Base-by-base conservation (phyloP, 2,329 filamentous ascomycete species). In the Cordyceps farinosa region DNA sequence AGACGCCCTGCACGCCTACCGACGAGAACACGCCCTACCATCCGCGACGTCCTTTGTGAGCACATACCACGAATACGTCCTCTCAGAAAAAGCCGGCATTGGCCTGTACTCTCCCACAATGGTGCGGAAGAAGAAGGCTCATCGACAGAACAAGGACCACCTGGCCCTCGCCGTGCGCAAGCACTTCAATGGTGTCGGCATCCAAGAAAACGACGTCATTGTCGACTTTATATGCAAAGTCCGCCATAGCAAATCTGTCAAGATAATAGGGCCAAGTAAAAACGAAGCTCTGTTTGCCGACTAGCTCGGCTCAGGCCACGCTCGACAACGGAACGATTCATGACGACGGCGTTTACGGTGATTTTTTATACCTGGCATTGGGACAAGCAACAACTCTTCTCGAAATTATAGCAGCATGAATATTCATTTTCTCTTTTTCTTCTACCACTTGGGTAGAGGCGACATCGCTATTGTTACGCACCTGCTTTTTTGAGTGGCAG, bases 121-220 rank as follows among this genome's bases (percentile, higher is more conserved):
- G 86, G 85, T 87, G 50, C 80, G 88, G 64, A 83, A 82, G 68
- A 86, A 84, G 67, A 80, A 86, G 53, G 82, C 87, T 70, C 79
- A 87, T 59, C 82, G 89, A 61, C 87, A 92, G 72, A 85, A 84
- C 70, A 90, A 90, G 72, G 87, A 91, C 44, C 84, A 90, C 67
- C 79, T 96, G 61, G 89, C 89, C 9, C 82, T 87, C 67, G 82
- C 85, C 1, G 89, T 93, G 55, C 83, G 90, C 67, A 93, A 92
- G 74, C 90, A 95, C 76, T 95, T 95, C 78, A 95, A 95, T 72
- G 87, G 86, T 40, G 82, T 90, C 67, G 89, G 89, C 17, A 85
- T 94, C 47, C 88, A 87, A 67, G 91, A 96, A 78, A 92, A 88
- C 72, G 91, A 95, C 69, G 88, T 92, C 67, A 89, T 95, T 63